Evolutionary conservation across 768 basidiomycete genomes (phyloP).

Genomic region (Dacryopinax spathularia): DNA sequence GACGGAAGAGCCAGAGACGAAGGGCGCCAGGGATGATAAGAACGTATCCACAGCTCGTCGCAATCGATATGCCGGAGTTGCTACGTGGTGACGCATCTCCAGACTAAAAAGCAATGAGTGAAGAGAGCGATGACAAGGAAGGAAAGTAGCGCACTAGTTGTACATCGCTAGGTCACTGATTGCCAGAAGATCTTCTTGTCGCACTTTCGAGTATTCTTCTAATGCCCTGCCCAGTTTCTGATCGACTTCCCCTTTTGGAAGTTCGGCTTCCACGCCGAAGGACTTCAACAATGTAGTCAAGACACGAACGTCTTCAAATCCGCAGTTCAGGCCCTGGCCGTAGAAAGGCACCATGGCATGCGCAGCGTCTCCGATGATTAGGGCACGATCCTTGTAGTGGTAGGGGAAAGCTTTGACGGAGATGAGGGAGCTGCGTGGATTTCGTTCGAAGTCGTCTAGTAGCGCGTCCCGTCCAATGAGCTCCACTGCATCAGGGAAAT

Average conservation of each 20-base stretch:
- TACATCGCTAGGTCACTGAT: conserved; percentile 88
- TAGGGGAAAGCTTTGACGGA: conserved; percentile 86
- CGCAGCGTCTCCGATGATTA: conserved; percentile 86
- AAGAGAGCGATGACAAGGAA: conserved; percentile 7
- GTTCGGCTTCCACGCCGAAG: conserved; percentile 45
- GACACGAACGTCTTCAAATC: conserved; percentile 91
- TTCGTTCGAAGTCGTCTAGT: conserved; percentile 60
- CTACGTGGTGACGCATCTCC: conserved; percentile 90
- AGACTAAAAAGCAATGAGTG: conserved; percentile 36
- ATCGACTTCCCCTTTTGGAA: conserved; percentile 25
- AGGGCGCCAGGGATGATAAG: conserved; percentile 20
- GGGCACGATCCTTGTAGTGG: conserved; percentile 75
- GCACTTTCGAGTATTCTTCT: conserved; percentile 58
- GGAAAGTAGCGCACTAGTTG: conserved; percentile 66
- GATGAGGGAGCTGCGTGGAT: conserved; percentile 80
- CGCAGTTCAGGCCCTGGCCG: conserved; percentile 94
- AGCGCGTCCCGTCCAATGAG: conserved; percentile 72
- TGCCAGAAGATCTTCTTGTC: conserved; percentile 79
- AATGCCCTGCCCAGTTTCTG: conserved; percentile 41
- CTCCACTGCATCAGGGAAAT: conserved; percentile 80
- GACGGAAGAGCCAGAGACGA: conserved; percentile 38
- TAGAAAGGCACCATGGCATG: conserved; percentile 99
- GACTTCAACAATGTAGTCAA: conserved; percentile 60
- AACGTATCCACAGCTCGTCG: conserved; percentile 68
- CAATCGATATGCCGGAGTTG: conserved; percentile 62